phyloP scores from a whole-genome alignment of 768 basidiomycete species.

The Suillus subaureus region DNA sequence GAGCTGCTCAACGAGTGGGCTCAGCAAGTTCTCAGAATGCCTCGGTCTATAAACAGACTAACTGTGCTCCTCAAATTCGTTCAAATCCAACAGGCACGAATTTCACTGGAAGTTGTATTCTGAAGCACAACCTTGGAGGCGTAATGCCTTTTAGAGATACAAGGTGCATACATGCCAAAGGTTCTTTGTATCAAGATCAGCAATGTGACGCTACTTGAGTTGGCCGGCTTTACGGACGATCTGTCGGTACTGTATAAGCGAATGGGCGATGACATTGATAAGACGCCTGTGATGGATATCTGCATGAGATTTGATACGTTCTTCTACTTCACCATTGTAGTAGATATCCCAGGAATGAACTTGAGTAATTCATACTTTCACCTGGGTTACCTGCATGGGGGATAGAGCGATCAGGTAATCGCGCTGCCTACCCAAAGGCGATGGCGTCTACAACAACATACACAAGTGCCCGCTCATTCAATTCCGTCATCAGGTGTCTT shows the following conservation, averaged over 20 bases:
- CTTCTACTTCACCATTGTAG: not conserved
- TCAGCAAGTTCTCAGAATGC: no score
- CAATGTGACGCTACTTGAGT: no score
- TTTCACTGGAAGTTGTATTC: no score
- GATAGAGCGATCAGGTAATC: not conserved
- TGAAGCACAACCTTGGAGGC: no score
- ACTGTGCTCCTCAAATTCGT: no score
- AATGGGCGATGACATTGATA: not conserved
- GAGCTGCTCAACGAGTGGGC: no score
- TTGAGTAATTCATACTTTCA: not conserved
- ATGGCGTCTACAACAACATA: not conserved
- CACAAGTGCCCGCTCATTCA: not conserved
- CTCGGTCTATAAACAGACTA: no score
- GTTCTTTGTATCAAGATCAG: no score
- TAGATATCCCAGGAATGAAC: not conserved
- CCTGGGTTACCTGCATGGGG: not conserved
- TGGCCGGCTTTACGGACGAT: not conserved
- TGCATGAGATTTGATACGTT: not conserved
- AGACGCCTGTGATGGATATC: not conserved
- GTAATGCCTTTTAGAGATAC: no score
- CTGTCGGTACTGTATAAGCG: no score
- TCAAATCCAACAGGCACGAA: no score
- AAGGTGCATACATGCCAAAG: no score
- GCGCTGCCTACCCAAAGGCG: not conserved
- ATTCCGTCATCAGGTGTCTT: not conserved